Percentiles rank a stretch among this genome's conserved stretches.
Conservation (phyloP, 2,329 filamentous ascomycete genomes). For the Orbilia ellipsospora region DNA sequence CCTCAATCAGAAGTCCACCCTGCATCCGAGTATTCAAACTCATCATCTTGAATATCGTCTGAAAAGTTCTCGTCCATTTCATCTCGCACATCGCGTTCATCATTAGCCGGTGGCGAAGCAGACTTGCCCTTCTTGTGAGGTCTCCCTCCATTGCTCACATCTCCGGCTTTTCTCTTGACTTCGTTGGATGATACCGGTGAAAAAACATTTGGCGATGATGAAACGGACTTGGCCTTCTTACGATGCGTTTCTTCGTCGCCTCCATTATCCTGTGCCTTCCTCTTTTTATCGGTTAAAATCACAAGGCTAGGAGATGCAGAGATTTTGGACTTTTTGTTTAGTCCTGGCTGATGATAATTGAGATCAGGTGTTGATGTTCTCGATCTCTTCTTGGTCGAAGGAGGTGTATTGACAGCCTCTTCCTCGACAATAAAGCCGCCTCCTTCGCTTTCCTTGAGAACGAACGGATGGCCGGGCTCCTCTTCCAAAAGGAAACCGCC, state of each 20-base stretch:
- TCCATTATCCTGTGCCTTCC: neutral
- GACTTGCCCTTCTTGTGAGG: conserved; percentile 7
- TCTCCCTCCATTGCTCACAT: neutral
- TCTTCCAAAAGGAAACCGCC: conserved; percentile 45
- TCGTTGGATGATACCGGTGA: neutral
- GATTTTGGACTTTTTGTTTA: too few relatives aligned
- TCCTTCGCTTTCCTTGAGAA: conserved; percentile 55
- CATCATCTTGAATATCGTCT: conserved; percentile 24
- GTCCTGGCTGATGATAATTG: too few relatives aligned
- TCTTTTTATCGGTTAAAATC: neutral
- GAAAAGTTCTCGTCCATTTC: neutral
- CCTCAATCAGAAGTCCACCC: conserved; percentile 32
- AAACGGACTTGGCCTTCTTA: conserved; percentile 8
- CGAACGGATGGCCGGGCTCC: conserved; percentile 21
- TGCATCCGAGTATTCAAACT: conserved; percentile 50
- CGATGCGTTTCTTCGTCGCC: neutral
- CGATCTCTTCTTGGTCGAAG: neutral
- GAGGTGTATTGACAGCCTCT: neutral
- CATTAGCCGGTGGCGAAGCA: neutral
- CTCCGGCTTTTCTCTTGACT: neutral
- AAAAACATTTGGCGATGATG: neutral
- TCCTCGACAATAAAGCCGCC: conserved; percentile 55
- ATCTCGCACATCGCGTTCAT: conserved; percentile 1
- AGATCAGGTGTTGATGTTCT: too few relatives aligned
- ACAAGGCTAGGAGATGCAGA: too few relatives aligned